A percentile compares a stretch with the other conserved stretches of the same genome.
Evolutionary conservation across 2,329 filamentous ascomycete genomes (phyloP).

Genomic region (Colletotrichum ledebouriae): DNA sequence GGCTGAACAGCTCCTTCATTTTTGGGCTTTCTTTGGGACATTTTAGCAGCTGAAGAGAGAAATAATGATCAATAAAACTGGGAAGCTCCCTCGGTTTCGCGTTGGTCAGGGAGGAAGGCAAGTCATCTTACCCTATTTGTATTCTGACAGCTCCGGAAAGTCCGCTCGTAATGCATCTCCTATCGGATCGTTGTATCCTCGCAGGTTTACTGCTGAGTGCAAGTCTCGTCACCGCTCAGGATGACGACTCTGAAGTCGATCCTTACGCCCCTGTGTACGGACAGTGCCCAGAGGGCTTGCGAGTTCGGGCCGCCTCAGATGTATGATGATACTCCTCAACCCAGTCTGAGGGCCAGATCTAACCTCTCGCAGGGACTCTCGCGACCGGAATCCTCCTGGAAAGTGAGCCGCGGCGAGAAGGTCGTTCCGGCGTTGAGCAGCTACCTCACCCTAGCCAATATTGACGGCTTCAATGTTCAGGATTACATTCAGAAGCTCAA

Average conservation of each 20-base stretch:
- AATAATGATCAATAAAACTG: not conserved
- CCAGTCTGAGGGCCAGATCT: constrained; percentile 1
- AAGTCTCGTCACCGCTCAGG: constrained; percentile 1
- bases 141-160: not conserved
- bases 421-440: constrained; percentile 44
- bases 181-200: not conserved
- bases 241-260: constrained; percentile 17
- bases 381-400: constrained; percentile 45
- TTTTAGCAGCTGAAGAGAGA: not conserved
- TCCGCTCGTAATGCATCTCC: not conserved
- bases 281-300: constrained; percentile 28
- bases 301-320: constrained; percentile 13
- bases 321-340: not conserved
- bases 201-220: not conserved
- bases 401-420: constrained; percentile 41
- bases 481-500: constrained; percentile 45
- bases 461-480: constrained; percentile 44
- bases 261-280: constrained; percentile 35
- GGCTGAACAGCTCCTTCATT: not conserved
- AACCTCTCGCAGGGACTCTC: constrained; percentile 44
- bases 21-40: not conserved
- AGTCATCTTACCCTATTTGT: not conserved
- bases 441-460: constrained; percentile 46
- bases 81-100: not conserved
- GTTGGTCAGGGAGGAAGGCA: not conserved